A percentile compares a stretch with the other conserved stretches of the same genome.
Evolutionary conservation across 1,284 basidiomycete species (phyloP).

Genomic region (Irpex sp.): DNA sequence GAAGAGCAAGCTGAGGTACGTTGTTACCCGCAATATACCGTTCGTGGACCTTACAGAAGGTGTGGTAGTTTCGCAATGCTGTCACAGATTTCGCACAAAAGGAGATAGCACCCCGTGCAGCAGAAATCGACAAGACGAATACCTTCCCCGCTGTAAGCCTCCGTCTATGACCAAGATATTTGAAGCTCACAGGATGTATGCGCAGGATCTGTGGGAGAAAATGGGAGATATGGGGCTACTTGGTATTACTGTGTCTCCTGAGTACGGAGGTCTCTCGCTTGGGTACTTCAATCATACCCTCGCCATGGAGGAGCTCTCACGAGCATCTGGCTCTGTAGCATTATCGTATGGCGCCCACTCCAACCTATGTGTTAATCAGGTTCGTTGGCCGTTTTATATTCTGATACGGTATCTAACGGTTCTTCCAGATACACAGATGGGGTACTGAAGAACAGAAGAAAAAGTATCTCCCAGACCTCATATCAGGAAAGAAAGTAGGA

Average conservation of each 20-base stretch:
- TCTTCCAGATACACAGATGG: slow-evolving; percentile 71
- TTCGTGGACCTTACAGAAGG: background rate
- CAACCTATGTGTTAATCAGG: slow-evolving; percentile 82
- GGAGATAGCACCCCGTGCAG: slow-evolving; percentile 80
- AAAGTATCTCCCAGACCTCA: slow-evolving; percentile 85
- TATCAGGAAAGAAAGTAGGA: slow-evolving; percentile 83
- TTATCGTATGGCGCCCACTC: slow-evolving; percentile 95
- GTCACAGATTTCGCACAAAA: slow-evolving; percentile 75
- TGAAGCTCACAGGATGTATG: slow-evolving; percentile 5
- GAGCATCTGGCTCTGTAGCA: slow-evolving; percentile 87
- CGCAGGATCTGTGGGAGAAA: slow-evolving; percentile 85
- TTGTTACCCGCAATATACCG: slow-evolving; percentile 4
- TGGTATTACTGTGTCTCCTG: slow-evolving; percentile 79
- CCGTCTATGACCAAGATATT: background rate
- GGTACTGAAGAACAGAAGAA: slow-evolving; percentile 84
- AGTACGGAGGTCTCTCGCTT: slow-evolving; percentile 76
- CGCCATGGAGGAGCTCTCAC: slow-evolving; percentile 90
- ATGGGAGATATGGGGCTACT: slow-evolving; percentile 84
- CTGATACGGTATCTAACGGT: background rate
- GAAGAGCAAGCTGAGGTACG: slow-evolving; percentile 82
- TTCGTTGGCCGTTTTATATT: slow-evolving; percentile 7
- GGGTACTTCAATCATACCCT: slow-evolving; percentile 89
- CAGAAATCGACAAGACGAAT: slow-evolving; percentile 81
- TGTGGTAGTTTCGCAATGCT: slow-evolving; percentile 70
- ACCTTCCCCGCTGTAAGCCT: slow-evolving; percentile 67